These are phyloP conservation scores for Avena insularis DNA, from an alignment of 176 grass and related monocot species.

Conservation along the genomic window DNA sequence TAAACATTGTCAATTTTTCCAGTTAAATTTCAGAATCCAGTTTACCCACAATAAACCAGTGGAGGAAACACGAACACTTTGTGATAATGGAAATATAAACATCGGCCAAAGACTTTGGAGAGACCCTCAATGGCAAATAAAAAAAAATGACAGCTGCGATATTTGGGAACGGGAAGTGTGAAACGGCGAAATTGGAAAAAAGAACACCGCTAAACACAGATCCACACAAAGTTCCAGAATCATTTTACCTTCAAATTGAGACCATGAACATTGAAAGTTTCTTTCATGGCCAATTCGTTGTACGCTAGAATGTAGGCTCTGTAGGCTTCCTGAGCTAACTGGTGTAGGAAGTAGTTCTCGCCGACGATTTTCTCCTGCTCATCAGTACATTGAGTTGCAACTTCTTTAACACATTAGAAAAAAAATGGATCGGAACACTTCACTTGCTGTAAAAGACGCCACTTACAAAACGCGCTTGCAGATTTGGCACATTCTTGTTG, in stretches of 20 bases:
- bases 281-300: slow-evolving; percentile 75
- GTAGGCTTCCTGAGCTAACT: slow-evolving; percentile 92
- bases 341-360: slow-evolving; percentile 77
- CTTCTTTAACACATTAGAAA: background rate
- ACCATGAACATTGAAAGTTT: slow-evolving; percentile 79
- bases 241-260: slow-evolving; percentile 81
- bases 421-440: background rate
- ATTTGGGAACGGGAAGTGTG: background rate
- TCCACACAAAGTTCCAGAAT: background rate
- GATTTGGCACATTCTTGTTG: slow-evolving; percentile 78
- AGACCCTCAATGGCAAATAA: too few relatives aligned
- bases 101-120: too few relatives aligned
- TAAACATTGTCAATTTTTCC: background rate
- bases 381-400: slow-evolving; percentile 39
- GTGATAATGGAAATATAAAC: too few relatives aligned
- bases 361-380: slow-evolving; percentile 82
- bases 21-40: background rate
- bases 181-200: background rate
- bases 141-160: background rate
- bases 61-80: background rate
- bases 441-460: background rate
- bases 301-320: slow-evolving; percentile 84
- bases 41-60: background rate
- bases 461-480: slow-evolving; percentile 87
- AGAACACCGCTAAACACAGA: background rate